phyloP scores from a whole-genome alignment of 2,329 filamentous ascomycete genomes.

The Claviceps digitariae region DNA sequence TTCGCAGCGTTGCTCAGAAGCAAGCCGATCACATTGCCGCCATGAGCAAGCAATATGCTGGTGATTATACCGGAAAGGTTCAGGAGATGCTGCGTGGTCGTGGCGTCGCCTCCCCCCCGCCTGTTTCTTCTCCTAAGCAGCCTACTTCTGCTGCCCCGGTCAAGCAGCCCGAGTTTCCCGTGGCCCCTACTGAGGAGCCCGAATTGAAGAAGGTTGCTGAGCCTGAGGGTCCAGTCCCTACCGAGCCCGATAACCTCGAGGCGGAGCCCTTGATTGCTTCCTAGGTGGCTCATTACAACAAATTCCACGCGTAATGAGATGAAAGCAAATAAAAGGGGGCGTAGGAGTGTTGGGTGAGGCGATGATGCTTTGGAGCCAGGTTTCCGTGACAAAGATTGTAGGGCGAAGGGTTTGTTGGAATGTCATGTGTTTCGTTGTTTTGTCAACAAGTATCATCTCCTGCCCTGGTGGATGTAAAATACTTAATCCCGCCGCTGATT shows the following conservation, averaged over 20 bases:
- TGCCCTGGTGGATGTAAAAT: neutral
- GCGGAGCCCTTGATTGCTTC: slow-evolving; percentile 17
- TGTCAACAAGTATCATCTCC: neutral
- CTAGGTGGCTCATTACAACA: slow-evolving; percentile 14
- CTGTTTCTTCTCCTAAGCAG: slow-evolving; percentile 22
- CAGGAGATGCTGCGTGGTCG: slow-evolving; percentile 46
- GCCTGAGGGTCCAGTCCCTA: slow-evolving; percentile 9
- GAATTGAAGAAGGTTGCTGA: slow-evolving; percentile 5
- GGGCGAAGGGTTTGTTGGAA: neutral
- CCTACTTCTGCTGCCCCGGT: slow-evolving; percentile 4
- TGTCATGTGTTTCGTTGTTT: slow-evolving; percentile 16
- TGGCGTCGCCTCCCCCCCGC: slow-evolving; percentile 29
- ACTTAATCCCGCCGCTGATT: neutral
- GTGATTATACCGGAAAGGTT: slow-evolving; percentile 55
- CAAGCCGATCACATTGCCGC: slow-evolving; percentile 50
- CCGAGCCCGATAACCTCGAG: slow-evolving; percentile 10
- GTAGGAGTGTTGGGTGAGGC: slow-evolving; percentile 10
- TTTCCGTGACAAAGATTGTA: neutral
- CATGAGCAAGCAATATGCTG: slow-evolving; percentile 53
- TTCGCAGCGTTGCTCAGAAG: slow-evolving; percentile 47
- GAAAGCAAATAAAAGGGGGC: slow-evolving; percentile 9
- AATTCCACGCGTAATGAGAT: slow-evolving; percentile 16
- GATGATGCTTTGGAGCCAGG: slow-evolving; percentile 9
- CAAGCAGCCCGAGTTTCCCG: slow-evolving; percentile 22
- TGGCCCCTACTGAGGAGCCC: slow-evolving; percentile 24